Conservation (phyloP, 495 filamentous ascomycete species). For the Podospora pseudocomata region DNA sequence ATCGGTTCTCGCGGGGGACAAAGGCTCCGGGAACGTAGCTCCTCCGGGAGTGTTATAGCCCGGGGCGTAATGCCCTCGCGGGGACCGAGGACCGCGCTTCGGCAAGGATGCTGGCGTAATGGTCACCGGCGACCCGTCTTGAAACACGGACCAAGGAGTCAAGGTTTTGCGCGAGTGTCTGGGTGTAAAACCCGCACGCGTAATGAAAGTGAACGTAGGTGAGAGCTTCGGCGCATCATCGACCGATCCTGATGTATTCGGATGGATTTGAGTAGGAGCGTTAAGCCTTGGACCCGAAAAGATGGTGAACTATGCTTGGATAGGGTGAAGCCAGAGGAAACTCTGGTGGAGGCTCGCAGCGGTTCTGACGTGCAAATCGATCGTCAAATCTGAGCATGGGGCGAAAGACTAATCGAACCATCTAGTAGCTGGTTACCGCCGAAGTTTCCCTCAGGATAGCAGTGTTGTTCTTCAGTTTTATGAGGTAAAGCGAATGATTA, state of each 20-base stretch:
- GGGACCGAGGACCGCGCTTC: constrained; percentile 30
- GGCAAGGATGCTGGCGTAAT: constrained; percentile 62
- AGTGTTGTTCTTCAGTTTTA: constrained; percentile 69
- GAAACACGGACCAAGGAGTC: constrained; percentile 74
- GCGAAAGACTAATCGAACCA: constrained; percentile 68
- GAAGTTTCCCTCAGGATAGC: constrained; percentile 75
- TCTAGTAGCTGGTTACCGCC: constrained; percentile 66
- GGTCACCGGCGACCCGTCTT: constrained; percentile 61
- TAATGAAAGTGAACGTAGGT: constrained; percentile 65
- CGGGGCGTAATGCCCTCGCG: constrained; percentile 24
- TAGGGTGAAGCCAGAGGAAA: constrained; percentile 76
- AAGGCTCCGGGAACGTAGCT: constrained; percentile 58
- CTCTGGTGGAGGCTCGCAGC: constrained; percentile 68
- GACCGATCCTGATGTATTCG: constrained; percentile 70
- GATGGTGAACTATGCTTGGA: constrained; percentile 65
- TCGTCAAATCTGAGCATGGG: constrained; percentile 63
- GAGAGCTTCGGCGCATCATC: constrained; percentile 58
- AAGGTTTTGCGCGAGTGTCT: constrained; percentile 67
- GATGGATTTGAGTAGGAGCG: constrained; percentile 76
- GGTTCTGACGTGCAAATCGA: constrained; percentile 75
- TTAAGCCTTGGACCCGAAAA: constrained; percentile 71
- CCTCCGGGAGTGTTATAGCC: constrained; percentile 61
- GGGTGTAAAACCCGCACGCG: constrained; percentile 64
- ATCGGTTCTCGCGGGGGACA: constrained; percentile 58
- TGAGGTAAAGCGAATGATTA: constrained; percentile 78